Evolutionary conservation across 2,329 filamentous ascomycete species (phyloP).

Genomic region (Corinectria fuckeliana): DNA sequence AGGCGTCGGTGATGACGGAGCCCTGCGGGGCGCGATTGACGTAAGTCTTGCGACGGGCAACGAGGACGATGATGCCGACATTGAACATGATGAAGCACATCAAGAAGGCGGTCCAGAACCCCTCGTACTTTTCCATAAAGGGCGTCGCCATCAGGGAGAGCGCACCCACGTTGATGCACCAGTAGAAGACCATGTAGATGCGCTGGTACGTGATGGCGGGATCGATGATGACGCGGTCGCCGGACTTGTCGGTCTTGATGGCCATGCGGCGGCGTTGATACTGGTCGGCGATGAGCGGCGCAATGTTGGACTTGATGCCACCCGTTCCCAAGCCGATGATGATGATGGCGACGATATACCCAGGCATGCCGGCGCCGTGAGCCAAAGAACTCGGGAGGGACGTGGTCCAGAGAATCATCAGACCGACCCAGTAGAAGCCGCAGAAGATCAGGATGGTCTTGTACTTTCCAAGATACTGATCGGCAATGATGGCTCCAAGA

Average conservation of each 20-base stretch:
- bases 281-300: constrained; percentile 68
- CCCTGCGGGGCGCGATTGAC: constrained; percentile 64
- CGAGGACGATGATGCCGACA: constrained; percentile 60
- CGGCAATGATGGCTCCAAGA: constrained; percentile 61
- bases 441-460: constrained; percentile 67
- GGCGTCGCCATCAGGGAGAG: constrained; percentile 71
- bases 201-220: constrained; percentile 70
- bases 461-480: constrained; percentile 66
- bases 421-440: constrained; percentile 63
- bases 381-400: constrained; percentile 49
- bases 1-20: constrained; percentile 69
- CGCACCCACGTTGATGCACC: constrained; percentile 76
- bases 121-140: constrained; percentile 70
- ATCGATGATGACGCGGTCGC: constrained; percentile 70
- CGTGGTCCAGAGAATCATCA: constrained; percentile 61
- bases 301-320: constrained; percentile 72
- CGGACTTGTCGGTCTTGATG: constrained; percentile 54
- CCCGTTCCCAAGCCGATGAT: constrained; percentile 72
- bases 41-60: constrained; percentile 54
- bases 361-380: constrained; percentile 52
- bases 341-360: constrained; percentile 62
- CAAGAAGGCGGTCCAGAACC: constrained; percentile 71
- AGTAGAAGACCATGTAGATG: constrained; percentile 78
- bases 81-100: constrained; percentile 67
- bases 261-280: constrained; percentile 61